Conservation (phyloP, 306 rosid species). For the Prunus mira region DNA sequence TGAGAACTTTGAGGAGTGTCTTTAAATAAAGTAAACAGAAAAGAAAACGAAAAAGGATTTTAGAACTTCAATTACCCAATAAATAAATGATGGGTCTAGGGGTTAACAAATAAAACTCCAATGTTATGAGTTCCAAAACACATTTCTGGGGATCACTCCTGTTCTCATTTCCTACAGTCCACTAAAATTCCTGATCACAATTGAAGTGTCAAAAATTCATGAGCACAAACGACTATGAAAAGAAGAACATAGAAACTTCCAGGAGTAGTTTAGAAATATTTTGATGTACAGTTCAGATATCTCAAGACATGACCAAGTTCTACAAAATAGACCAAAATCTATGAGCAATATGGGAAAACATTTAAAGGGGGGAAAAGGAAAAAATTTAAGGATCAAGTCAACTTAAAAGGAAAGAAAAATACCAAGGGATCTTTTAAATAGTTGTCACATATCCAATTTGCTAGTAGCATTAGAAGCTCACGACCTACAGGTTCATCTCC, state of each 20-base stretch:
- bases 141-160: not conserved
- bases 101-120: not conserved
- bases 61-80: not conserved
- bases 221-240: not conserved
- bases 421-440: slow-evolving; percentile 81
- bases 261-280: not conserved
- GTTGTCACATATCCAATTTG: slow-evolving; percentile 94
- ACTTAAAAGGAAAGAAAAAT: slow-evolving; percentile 24
- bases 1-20: not conserved
- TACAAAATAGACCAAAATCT: not conserved
- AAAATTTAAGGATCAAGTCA: not conserved
- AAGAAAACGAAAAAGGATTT: too few relatives aligned
- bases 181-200: not conserved
- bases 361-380: not conserved
- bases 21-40: not conserved
- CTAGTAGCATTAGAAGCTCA: slow-evolving; percentile 73
- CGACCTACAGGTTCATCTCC: slow-evolving; percentile 99
- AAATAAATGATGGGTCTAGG: not conserved
- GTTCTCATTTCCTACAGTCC: not conserved
- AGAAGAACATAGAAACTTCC: not conserved
- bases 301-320: not conserved
- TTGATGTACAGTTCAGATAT: not conserved
- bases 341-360: not conserved
- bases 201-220: not conserved
- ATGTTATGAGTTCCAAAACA: not conserved